phyloP scores from a whole-genome alignment of 176 grass and related monocot genomes.

The Phoenix roebelenii region DNA sequence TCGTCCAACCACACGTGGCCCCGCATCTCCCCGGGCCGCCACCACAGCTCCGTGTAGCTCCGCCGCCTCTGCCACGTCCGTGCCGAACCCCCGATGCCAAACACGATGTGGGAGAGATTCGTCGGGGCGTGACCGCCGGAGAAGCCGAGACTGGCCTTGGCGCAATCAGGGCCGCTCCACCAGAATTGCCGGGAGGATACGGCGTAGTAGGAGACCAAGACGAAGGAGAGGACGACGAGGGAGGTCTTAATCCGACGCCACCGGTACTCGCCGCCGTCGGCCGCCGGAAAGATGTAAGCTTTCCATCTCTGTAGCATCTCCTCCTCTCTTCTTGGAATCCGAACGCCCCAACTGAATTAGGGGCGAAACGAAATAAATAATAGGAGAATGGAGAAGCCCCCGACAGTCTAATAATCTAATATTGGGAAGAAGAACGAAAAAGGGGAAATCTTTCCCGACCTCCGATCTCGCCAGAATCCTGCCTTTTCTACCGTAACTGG shows the following conservation, averaged over 20 bases:
- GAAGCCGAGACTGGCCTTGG: slow-evolving; percentile 2
- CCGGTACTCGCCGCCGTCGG: slow-evolving; percentile 16
- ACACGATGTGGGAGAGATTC: slow-evolving; percentile 69
- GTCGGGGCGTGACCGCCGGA: slow-evolving; percentile 7
- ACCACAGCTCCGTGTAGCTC: slow-evolving; percentile 77
- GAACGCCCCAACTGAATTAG: too few relatives aligned
- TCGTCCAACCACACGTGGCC: slow-evolving; percentile 91
- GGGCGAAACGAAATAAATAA: too few relatives aligned
- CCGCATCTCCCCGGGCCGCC: slow-evolving; percentile 43
- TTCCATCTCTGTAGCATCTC: slow-evolving; percentile 39
- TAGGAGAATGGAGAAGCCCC: too few relatives aligned
- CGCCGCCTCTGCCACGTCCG: slow-evolving; percentile 49
- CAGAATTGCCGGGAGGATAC: slow-evolving; percentile 35
- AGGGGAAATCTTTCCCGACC: too few relatives aligned
- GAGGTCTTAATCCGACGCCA: slow-evolving; percentile 37
- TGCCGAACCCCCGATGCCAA: slow-evolving; percentile 70
- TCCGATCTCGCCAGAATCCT: too few relatives aligned
- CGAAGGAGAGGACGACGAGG: slow-evolving; percentile 39
- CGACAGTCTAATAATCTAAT: too few relatives aligned
- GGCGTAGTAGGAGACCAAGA: slow-evolving; percentile 47
- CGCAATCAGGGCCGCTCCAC: slow-evolving; percentile 31
- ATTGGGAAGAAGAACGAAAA: too few relatives aligned
- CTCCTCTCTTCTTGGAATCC: background rate
- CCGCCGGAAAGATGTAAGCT: slow-evolving; percentile 9
- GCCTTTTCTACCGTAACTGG: too few relatives aligned